phyloP scores from a whole-genome alignment of 2,329 filamentous ascomycete genomes.

The Pseudogymnoascus sp. region DNA sequence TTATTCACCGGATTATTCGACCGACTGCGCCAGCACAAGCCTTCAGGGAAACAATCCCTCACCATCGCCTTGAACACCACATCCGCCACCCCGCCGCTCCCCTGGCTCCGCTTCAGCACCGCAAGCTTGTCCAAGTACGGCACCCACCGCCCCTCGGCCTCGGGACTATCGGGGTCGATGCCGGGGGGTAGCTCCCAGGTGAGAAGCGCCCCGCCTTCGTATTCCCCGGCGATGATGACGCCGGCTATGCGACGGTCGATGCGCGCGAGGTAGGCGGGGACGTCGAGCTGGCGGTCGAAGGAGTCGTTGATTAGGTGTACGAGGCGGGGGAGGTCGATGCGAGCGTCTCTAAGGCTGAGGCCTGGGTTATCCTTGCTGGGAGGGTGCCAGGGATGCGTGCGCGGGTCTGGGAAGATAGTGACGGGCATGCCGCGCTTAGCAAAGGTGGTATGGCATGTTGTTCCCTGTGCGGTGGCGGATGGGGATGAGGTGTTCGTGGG shows the following conservation, averaged over 20 bases:
- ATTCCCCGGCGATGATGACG: constrained; percentile 89
- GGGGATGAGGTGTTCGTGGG: constrained; percentile 12
- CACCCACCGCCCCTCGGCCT: constrained; percentile 56
- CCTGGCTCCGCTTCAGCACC: constrained; percentile 79
- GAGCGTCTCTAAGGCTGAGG: constrained; percentile 67
- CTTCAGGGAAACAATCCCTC: constrained; percentile 73
- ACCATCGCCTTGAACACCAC: constrained; percentile 97
- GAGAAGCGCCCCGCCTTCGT: constrained; percentile 88
- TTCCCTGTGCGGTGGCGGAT: constrained; percentile 29
- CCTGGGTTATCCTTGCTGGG: constrained; percentile 50
- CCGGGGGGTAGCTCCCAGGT: constrained; percentile 81
- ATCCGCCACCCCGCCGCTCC: constrained; percentile 85
- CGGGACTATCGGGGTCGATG: constrained; percentile 45
- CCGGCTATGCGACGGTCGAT: constrained; percentile 76
- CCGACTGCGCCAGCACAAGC: constrained; percentile 85
- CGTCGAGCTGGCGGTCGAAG: constrained; percentile 76
- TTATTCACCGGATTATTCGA: constrained; percentile 95
- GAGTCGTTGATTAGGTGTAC: constrained; percentile 89
- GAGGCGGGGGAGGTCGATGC: constrained; percentile 74
- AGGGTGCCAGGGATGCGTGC: constrained; percentile 57
- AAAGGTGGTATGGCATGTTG: constrained; percentile 59
- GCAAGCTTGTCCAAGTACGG: constrained; percentile 98
- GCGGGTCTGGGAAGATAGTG: constrained; percentile 69
- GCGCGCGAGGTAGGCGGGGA: constrained; percentile 73
- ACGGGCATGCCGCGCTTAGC: constrained; percentile 88